Evolutionary conservation across 2,329 filamentous ascomycete genomes (phyloP).

Genomic region (Scolecobasidium constrictum): DNA sequence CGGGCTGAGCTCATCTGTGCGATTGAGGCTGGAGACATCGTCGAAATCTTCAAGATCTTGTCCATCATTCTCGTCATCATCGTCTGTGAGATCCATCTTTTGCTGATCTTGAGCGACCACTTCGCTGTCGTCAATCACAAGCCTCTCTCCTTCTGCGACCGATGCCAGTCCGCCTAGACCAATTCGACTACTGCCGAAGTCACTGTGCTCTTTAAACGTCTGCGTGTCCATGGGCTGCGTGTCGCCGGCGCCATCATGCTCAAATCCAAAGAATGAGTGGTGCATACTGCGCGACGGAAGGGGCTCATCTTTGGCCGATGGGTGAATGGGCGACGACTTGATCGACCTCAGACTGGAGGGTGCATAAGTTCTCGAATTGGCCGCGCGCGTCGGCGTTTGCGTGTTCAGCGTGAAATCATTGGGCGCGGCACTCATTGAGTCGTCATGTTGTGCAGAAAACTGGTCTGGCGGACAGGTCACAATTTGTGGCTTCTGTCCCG

Average conservation of each 20-base stretch:
- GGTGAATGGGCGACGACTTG: not conserved
- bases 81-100: not conserved
- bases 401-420: not conserved
- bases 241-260: slow-evolving; percentile 5
- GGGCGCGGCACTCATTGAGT: not conserved
- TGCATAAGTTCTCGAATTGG: not conserved
- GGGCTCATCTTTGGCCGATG: not conserved
- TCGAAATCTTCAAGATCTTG: slow-evolving; percentile 3
- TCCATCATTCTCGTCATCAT: not conserved
- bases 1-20: slow-evolving; percentile 3
- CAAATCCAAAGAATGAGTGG: slow-evolving; percentile 3
- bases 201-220: slow-evolving; percentile 8
- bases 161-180: not conserved
- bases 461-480: not conserved
- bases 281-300: slow-evolving; percentile 4
- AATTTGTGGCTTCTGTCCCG: not conserved
- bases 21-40: slow-evolving; percentile 2
- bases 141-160: not conserved
- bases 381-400: not conserved
- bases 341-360: not conserved
- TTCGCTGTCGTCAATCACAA: not conserved
- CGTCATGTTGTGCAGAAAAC: not conserved
- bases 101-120: not conserved
- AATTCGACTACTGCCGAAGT: slow-evolving; percentile 5
- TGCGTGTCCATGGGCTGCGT: slow-evolving; percentile 11